Evolutionary conservation across 257 asterid genomes (phyloP).

Genomic region (Ilex aquifolium): DNA sequence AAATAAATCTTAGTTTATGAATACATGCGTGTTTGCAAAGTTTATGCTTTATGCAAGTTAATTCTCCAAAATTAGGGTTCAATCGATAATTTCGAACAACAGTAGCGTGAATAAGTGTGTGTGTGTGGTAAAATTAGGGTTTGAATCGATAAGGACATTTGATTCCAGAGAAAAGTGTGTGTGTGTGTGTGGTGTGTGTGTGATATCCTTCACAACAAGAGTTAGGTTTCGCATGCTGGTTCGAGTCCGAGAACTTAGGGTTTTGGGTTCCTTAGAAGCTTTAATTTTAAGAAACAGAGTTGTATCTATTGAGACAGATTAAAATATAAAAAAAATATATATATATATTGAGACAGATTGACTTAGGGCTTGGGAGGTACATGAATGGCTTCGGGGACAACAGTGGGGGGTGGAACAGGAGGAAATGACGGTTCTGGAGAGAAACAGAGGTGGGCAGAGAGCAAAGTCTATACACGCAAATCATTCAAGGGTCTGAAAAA

Average conservation of each 20-base stretch:
- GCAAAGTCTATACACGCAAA: neutral
- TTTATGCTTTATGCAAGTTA: neutral
- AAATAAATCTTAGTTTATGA: neutral
- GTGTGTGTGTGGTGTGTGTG: no score
- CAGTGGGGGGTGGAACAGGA: neutral
- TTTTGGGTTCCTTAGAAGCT: neutral
- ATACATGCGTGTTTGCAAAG: neutral
- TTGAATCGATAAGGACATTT: no score
- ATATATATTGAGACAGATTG: neutral
- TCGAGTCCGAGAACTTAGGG: no score
- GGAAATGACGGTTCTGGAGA: neutral
- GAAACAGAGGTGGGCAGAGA: neutral
- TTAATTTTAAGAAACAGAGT: no score
- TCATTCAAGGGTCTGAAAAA: constrained; percentile 43
- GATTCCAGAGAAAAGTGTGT: no score
- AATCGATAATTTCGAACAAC: no score
- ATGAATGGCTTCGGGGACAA: neutral
- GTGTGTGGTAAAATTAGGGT: neutral
- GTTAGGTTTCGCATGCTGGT: no score
- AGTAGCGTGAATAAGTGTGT: neutral
- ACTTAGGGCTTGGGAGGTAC: neutral
- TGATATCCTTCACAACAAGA: no score
- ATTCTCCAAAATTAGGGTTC: neutral
- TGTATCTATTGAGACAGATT: no score
- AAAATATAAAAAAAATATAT: no score